Base-by-base conservation (phyloP, 169 alveolate genomes). In the Eimeria maxima region DNA sequence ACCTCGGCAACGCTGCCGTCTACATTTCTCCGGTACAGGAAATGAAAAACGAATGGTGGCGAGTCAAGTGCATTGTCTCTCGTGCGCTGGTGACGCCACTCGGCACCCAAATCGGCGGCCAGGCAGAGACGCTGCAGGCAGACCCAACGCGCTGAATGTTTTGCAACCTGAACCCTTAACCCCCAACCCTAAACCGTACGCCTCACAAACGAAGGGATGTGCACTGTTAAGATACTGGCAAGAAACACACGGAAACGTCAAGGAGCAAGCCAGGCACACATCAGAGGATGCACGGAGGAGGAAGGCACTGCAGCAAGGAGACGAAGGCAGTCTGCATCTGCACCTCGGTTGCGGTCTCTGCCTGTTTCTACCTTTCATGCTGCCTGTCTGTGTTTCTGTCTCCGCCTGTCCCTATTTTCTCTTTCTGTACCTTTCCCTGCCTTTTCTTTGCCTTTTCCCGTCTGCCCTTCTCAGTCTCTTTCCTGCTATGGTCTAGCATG, bases 101-200 rank as follows among this genome's bases (percentile, higher is more conserved):
- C 78, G 0, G 38, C 73, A 7, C 92, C 57, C 57, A 84, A 84
- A 60, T 84, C 92, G 4, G 42, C n/a, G 10, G 78, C 92, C 60
- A 74, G 60, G 24, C 86, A 74, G 60, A 74, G 60, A 44, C 86
- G 86, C 86, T 74, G 60, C 60, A 42, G 60, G 33, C 60, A 74
- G 60, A 74, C 42, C 20, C 86, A 74, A 71, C 60, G 16, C 60
- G 3, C 38, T 33, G 38, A 33, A 33, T 33, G 38, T 33, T 33
- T 33, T 33, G 38, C 45, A 29, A 47, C 83, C 83, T 73, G 38
- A 73, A 73, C 83, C 83, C 83, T 73, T 33, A 73, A 73, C 83
- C 83, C 53, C 38, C 29, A 73, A 73, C 83, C 83, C 83, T 1
- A 33, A 33, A 33, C 38, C 38, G 38, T 33, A 33, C 38, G 38